phyloP scores from a whole-genome alignment of 2,329 filamentous ascomycete genomes.

The Pochonia chlamydosporia region DNA sequence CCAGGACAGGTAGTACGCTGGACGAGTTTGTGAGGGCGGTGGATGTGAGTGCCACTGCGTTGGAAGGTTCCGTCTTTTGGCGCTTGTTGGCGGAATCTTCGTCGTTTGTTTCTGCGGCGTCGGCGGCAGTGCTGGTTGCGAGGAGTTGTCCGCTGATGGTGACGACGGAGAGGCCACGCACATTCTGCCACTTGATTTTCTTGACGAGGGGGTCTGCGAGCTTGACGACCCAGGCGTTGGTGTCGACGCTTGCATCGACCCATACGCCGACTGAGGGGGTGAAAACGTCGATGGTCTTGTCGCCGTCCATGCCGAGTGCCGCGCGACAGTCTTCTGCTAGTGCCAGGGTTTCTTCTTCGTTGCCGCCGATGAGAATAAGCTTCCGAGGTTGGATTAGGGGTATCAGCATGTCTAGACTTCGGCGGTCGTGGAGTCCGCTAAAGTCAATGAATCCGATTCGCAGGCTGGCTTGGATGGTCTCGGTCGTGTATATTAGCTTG shows the following conservation, averaged over 20 bases:
- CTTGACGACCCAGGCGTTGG: conserved; percentile 94
- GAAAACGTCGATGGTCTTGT: conserved; percentile 64
- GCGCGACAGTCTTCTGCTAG: conserved; percentile 77
- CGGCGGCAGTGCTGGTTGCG: conserved; percentile 26
- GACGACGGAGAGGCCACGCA: conserved; percentile 82
- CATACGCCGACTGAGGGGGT: conserved; percentile 68
- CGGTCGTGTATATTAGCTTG: conserved; percentile 62
- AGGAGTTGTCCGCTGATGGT: conserved; percentile 74
- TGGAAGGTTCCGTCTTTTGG: conserved; percentile 37
- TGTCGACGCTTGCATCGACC: conserved; percentile 91
- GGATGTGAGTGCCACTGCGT: conserved; percentile 14
- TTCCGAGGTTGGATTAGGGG: conserved; percentile 92
- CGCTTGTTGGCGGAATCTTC: conserved; percentile 43
- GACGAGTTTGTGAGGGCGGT: conserved; percentile 6
- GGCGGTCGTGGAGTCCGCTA: conserved; percentile 85
- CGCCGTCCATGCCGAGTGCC: conserved; percentile 47
- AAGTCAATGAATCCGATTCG: conserved; percentile 88
- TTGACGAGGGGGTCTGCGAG: conserved; percentile 79
- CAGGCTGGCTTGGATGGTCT: conserved; percentile 62
- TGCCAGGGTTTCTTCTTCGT: conserved; percentile 67
- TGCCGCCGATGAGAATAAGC: conserved; percentile 84
- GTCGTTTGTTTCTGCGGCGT: conserved; percentile 45
- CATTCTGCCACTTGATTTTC: conserved; percentile 89
- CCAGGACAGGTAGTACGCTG: conserved; percentile 41
- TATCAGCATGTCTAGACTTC: conserved; percentile 89